Conservation (phyloP, 2,329 filamentous ascomycete species). For the Aspergillus sp. region DNA sequence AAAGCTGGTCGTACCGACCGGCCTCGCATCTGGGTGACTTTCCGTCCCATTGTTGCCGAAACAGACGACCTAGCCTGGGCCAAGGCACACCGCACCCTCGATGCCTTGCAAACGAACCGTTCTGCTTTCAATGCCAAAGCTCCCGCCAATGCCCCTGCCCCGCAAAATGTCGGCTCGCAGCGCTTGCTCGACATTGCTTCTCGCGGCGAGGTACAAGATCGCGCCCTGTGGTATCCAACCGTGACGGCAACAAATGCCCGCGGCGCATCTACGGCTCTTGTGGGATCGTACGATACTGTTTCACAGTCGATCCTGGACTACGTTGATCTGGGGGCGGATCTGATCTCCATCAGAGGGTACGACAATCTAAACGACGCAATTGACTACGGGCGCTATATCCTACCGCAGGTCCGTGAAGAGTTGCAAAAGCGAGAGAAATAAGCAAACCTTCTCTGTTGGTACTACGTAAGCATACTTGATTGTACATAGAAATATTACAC, state of each 20-base stretch:
- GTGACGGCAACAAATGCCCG: conserved; percentile 61
- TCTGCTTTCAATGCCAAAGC: conserved; percentile 35
- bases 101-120: conserved; percentile 49
- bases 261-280: conserved; percentile 60
- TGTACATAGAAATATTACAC: too few species aligned
- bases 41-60: conserved; percentile 61
- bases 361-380: conserved; percentile 62
- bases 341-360: conserved; percentile 62
- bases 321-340: conserved; percentile 55
- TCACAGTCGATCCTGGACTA: conserved; percentile 58
- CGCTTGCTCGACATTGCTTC: conserved; percentile 59
- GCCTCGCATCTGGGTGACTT: conserved; percentile 64
- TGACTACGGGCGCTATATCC: conserved; percentile 58
- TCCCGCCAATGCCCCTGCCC: conserved; percentile 35
- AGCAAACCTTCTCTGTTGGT: background rate
- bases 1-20: conserved; percentile 56
- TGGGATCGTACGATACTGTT: conserved; percentile 56
- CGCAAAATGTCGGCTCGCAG: conserved; percentile 62
- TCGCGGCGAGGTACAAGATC: conserved; percentile 56
- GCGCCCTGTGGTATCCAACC: conserved; percentile 63
- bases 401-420: conserved; percentile 49
- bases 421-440: conserved; percentile 29
- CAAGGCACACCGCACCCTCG: conserved; percentile 59
- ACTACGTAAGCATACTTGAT: too few species aligned
- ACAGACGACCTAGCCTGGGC: conserved; percentile 63